Evolutionary conservation across 768 basidiomycete species (phyloP).

Genomic region (Panellus pusillus): DNA sequence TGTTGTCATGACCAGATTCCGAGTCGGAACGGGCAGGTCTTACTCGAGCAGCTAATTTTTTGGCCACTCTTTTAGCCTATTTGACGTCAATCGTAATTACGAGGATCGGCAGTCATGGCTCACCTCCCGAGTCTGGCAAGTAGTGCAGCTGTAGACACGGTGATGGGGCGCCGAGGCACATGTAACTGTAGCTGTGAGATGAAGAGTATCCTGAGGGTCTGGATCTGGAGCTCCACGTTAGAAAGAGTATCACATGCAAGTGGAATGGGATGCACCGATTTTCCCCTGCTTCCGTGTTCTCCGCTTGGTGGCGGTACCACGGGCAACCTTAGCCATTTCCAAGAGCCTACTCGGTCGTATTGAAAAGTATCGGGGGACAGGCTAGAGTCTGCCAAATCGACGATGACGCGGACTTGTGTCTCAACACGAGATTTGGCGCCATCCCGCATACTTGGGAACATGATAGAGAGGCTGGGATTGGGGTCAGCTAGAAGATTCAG

Average conservation of each 20-base stretch:
- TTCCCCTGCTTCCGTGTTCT: slow-evolving; percentile 82
- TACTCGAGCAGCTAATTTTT: slow-evolving; percentile 84
- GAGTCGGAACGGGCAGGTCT: slow-evolving; percentile 76
- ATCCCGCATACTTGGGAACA: slow-evolving; percentile 76
- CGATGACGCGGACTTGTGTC: slow-evolving; percentile 84
- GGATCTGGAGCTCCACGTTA: slow-evolving; percentile 55
- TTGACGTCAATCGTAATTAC: slow-evolving; percentile 4
- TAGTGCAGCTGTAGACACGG: slow-evolving; percentile 79
- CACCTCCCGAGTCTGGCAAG: slow-evolving; percentile 86
- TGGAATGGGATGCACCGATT: slow-evolving; percentile 52
- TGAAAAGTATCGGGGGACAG: slow-evolving; percentile 59
- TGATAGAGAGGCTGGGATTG: slow-evolving; percentile 64
- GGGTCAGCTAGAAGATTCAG: slow-evolving; percentile 1
- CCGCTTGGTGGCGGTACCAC: slow-evolving; percentile 81
- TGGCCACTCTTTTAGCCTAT: slow-evolving; percentile 85
- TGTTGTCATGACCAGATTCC: slow-evolving; percentile 58
- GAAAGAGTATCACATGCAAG: slow-evolving; percentile 10
- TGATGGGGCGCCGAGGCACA: slow-evolving; percentile 80
- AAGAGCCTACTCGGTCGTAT: slow-evolving; percentile 83
- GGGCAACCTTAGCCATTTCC: slow-evolving; percentile 87
- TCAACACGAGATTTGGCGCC: slow-evolving; percentile 95
- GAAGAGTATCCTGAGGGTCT: slow-evolving; percentile 64
- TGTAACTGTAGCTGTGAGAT: slow-evolving; percentile 70
- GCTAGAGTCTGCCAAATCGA: slow-evolving; percentile 74
- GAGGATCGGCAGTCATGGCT: slow-evolving; percentile 20